A percentile compares a stretch with the other conserved stretches of the same genome.
phyloP scores from a whole-genome alignment of 2,329 filamentous ascomycete genomes.

The Hymenoscyphus albidus region DNA sequence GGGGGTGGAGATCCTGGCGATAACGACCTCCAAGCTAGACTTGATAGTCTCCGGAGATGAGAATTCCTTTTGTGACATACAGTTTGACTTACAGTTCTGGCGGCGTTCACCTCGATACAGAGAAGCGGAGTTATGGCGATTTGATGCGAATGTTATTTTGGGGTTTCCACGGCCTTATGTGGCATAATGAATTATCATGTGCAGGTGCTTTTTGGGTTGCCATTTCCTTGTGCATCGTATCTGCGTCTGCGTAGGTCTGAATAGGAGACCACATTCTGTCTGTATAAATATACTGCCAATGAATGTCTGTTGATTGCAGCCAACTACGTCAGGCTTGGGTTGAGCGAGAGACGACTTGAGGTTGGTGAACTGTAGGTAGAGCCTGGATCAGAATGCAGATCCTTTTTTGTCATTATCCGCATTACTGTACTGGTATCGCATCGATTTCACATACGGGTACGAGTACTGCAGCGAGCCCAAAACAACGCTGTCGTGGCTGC shows the following conservation, averaged over 20 bases:
- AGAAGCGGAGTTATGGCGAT: constrained; percentile 13
- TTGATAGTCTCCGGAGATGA: constrained; percentile 67
- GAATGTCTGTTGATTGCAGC: no score
- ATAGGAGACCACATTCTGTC: no score
- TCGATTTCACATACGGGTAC: no score
- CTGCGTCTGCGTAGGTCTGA: not conserved
- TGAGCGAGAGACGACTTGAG: no score
- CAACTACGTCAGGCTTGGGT: no score
- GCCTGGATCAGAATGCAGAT: no score
- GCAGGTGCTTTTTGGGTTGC: constrained; percentile 1
- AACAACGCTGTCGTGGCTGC: no score
- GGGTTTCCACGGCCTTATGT: constrained; percentile 4
- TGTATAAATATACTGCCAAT: no score
- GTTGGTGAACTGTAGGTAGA: no score
- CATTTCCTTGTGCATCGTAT: not conserved
- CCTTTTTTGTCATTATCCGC: no score
- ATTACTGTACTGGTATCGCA: no score
- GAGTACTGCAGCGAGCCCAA: no score
- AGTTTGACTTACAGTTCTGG: not conserved
- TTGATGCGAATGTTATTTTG: constrained; percentile 1
- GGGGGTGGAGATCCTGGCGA: constrained; percentile 59
- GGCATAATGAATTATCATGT: not conserved
- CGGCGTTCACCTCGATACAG: constrained; percentile 6
- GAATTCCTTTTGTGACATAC: not conserved
- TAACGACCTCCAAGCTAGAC: constrained; percentile 87